Base-by-base conservation (phyloP, 1,284 basidiomycete genomes). In the Boletus sp. region DNA sequence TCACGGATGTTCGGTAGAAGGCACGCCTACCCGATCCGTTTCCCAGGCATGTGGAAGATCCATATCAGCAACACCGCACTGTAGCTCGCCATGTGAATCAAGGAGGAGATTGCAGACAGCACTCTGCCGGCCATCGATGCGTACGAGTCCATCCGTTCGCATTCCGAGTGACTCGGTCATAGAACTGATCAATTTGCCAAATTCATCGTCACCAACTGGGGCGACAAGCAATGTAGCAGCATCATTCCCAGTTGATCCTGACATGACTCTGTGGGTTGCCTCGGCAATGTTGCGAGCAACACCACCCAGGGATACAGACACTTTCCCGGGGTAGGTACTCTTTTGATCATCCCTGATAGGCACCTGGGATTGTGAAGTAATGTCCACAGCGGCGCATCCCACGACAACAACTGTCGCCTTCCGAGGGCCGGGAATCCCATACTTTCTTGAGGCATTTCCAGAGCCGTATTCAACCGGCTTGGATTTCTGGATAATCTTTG, bases 231-330 rank as follows among this genome's bases (percentile, higher is more conserved):
- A 54, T 0, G 76, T 72, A 2, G 58, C 47, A 13, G 56, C 35
- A 16, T 72, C 64, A 13, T 64, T 49, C 10, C 58, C 58, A 20
- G 68, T 56, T 20, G 69, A 65, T 26, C 73, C 68, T 14, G 67
- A 61, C 25, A 83, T 65, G 8, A 85, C 62, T 19, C 86, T 77
- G 57, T 88, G 81, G 2, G 92, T 80, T 1, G 93, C 91, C 63
- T 96, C 91, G 1, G 94, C 91, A 40, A 99, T 82, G 65, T 99
- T 99, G 20, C 94, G 81, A 0, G 81, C 94, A 3, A 99, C 96
- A 12, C 96, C 96, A 2, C 96, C 96, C 0, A 91, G 72, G 0
- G 88, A 80, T 23, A 94, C 57, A 2, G 72, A 70, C 13, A 98
- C 80, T 2, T 63, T 71, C 8, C 95, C 96, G 0, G 93, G 91